phyloP scores from a whole-genome alignment of 2,329 filamentous ascomycete species.

The Verticillium dahliae region DNA sequence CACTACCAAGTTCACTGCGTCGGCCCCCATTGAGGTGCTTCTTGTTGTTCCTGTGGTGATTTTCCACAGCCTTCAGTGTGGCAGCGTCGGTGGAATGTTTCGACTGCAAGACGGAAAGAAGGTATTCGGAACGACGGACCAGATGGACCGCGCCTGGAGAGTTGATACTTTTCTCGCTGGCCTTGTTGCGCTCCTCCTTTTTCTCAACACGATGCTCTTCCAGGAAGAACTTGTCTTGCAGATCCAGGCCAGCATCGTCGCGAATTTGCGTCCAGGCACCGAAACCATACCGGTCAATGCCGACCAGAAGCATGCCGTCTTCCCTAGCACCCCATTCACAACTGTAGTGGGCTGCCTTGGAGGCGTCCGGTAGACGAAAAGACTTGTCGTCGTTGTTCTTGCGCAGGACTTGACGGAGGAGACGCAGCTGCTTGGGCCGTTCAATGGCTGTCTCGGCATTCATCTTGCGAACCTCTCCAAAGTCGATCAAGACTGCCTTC shows the following conservation, averaged over 20 bases:
- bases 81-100: conserved; percentile 72
- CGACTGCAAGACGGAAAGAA: conserved; percentile 86
- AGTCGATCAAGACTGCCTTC: conserved; percentile 94
- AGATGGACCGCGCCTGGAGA: conserved; percentile 97
- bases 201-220: conserved; percentile 98
- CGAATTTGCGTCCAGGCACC: conserved; percentile 93
- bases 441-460: conserved; percentile 95
- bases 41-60: conserved; percentile 93
- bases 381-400: conserved; percentile 63
- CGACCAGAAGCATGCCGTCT: conserved; percentile 94
- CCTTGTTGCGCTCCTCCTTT: conserved; percentile 83
- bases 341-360: conserved; percentile 84
- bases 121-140: conserved; percentile 88
- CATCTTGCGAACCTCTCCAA: conserved; percentile 84
- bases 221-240: conserved; percentile 88
- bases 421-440: conserved; percentile 79
- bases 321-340: conserved; percentile 90
- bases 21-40: conserved; percentile 61
- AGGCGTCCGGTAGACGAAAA: conserved; percentile 86
- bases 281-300: conserved; percentile 89
- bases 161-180: conserved; percentile 73
- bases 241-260: conserved; percentile 79
- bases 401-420: conserved; percentile 69
- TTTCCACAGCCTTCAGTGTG: conserved; percentile 76
- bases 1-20: conserved; percentile 49